Evolutionary conservation across 2,329 filamentous ascomycete genomes (phyloP).

Genomic region (Aspergillus fumigatus): DNA sequence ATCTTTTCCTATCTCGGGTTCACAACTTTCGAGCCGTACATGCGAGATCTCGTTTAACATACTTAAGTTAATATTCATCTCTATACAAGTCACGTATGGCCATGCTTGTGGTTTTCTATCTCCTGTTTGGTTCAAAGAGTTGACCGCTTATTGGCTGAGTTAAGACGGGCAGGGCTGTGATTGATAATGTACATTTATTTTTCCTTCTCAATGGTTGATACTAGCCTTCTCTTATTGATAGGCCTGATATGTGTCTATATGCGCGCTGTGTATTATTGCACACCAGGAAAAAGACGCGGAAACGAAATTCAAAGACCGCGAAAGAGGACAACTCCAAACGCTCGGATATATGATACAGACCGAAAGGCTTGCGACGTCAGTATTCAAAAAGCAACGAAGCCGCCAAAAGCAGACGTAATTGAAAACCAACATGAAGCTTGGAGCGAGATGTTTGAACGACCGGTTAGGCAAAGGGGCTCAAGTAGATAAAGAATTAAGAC

Average conservation of each 20-base stretch:
- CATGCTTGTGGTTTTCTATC: neutral
- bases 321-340: neutral
- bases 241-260: neutral
- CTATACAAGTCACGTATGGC: neutral
- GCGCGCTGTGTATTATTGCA: neutral
- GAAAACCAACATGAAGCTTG: neutral
- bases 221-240: neutral
- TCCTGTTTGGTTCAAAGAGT: neutral
- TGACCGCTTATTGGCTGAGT: neutral
- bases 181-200: neutral
- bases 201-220: neutral
- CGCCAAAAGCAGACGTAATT: neutral
- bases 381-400: neutral
- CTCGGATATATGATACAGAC: neutral
- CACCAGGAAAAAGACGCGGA: neutral
- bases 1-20: neutral
- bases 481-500: neutral
- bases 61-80: neutral
- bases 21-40: slow-evolving; percentile 1
- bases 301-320: neutral
- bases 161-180: neutral
- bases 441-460: neutral
- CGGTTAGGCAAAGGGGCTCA: neutral
- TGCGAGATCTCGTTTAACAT: neutral
- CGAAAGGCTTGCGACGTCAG: neutral